Conservation (phyloP, 352 stramenopile genomes). For the Phytophthora cryptogea region DNA sequence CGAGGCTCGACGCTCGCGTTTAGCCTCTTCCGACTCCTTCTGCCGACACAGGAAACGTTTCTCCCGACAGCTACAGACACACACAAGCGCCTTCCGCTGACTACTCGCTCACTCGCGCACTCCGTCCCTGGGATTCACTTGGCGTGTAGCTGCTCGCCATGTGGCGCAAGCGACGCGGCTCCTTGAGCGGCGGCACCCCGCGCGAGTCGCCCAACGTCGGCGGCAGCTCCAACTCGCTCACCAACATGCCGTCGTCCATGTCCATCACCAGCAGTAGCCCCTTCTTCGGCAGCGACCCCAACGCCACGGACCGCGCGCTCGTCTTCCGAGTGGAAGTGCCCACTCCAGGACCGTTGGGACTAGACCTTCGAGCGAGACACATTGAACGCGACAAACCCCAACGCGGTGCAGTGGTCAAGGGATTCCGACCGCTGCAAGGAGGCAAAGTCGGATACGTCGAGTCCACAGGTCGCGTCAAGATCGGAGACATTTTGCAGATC, state of each 20-base stretch:
- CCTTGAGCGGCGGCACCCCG: constrained; percentile 40
- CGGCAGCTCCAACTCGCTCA: constrained; percentile 42
- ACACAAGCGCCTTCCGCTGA: too few relatives aligned
- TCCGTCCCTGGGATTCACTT: neutral
- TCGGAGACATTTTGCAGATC: constrained; percentile 79
- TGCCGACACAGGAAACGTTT: constrained; percentile 15
- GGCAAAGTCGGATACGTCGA: constrained; percentile 71
- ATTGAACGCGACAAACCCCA: constrained; percentile 79
- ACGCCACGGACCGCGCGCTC: constrained; percentile 56
- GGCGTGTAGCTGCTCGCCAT: constrained; percentile 22
- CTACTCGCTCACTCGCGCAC: too few relatives aligned
- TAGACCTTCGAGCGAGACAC: constrained; percentile 74
- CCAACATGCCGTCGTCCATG: constrained; percentile 43
- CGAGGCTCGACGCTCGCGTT: neutral
- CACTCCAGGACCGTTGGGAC: constrained; percentile 61
- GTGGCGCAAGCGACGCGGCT: constrained; percentile 66
- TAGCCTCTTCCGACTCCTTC: constrained; percentile 13
- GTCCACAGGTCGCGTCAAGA: constrained; percentile 71
- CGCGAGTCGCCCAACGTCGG: constrained; percentile 37
- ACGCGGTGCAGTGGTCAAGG: constrained; percentile 78
- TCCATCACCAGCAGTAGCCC: constrained; percentile 47
- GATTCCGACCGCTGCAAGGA: constrained; percentile 63
- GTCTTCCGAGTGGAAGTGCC: constrained; percentile 82
- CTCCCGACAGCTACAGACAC: constrained; percentile 1
- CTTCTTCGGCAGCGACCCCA: constrained; percentile 65